These are phyloP conservation scores for Citrullus colocynthis DNA, from an alignment of 306 rosid genomes.

Conservation along the genomic window DNA sequence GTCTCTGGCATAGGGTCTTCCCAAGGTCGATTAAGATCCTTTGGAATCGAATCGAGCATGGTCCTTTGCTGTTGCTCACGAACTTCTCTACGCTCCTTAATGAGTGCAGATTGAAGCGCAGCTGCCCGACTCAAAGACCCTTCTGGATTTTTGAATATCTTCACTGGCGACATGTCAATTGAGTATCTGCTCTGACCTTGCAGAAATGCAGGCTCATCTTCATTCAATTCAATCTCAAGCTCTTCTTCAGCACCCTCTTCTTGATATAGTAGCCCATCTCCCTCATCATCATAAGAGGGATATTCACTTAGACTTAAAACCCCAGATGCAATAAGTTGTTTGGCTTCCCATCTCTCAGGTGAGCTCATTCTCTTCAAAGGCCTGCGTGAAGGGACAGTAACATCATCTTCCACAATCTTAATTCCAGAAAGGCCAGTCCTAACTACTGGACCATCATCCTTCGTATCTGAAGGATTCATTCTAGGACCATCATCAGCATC, in stretches of 20 bases:
- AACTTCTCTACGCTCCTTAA: slow-evolving; percentile 87
- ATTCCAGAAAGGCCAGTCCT: slow-evolving; percentile 84
- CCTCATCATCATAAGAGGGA: slow-evolving; percentile 77
- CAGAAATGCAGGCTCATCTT: slow-evolving; percentile 79
- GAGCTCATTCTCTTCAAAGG: slow-evolving; percentile 92
- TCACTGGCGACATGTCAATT: slow-evolving; percentile 82
- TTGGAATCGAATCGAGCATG: slow-evolving; percentile 79
- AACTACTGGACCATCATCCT: slow-evolving; percentile 54
- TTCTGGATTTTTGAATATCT: slow-evolving; percentile 86
- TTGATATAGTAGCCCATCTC: slow-evolving; percentile 61
- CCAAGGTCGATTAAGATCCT: slow-evolving; percentile 97
- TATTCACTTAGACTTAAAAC: slow-evolving; percentile 53
- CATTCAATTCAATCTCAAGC: slow-evolving; percentile 83
- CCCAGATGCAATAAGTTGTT: slow-evolving; percentile 82
- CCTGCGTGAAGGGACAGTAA: slow-evolving; percentile 41
- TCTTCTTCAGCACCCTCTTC: slow-evolving; percentile 86
- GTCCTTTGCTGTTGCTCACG: slow-evolving; percentile 80
- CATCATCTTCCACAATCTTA: slow-evolving; percentile 64
- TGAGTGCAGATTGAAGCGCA: slow-evolving; percentile 82
- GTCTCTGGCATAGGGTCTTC: slow-evolving; percentile 90
- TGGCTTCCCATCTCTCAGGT: slow-evolving; percentile 86
- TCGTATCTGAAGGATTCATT: slow-evolving; percentile 46
- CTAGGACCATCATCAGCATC: slow-evolving; percentile 35
- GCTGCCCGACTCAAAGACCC: slow-evolving; percentile 84
- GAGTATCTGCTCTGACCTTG: slow-evolving; percentile 80